These are phyloP conservation scores for Clonostachys chloroleuca DNA, from an alignment of 2,329 filamentous ascomycete genomes.

Conservation along the genomic window DNA sequence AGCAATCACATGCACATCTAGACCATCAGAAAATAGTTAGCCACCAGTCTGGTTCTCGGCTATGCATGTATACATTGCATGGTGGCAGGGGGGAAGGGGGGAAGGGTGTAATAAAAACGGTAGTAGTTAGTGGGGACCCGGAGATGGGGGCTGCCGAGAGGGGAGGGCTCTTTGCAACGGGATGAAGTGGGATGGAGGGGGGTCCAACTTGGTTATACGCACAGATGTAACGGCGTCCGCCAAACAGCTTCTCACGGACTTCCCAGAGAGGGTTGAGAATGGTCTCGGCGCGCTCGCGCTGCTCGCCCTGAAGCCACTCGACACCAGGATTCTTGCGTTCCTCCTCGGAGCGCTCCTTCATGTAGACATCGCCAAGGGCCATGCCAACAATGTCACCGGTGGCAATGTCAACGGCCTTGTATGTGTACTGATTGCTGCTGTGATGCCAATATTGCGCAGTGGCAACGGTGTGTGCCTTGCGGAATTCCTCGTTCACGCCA, in stretches of 20 bases:
- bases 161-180: constrained; percentile 1
- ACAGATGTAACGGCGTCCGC: constrained; percentile 33
- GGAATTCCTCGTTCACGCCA: constrained; percentile 26
- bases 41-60: background rate
- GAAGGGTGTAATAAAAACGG: too few species aligned
- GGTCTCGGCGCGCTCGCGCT: constrained; percentile 34
- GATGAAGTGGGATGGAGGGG: constrained; percentile 1
- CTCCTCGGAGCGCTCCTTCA: constrained; percentile 26
- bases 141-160: constrained; percentile 1
- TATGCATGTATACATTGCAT: too few species aligned
- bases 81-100: too few species aligned
- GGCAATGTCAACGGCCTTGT: constrained; percentile 39
- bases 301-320: constrained; percentile 36
- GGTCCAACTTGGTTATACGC: constrained; percentile 11
- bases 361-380: constrained; percentile 37
- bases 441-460: constrained; percentile 32
- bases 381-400: constrained; percentile 39
- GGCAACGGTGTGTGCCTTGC: constrained; percentile 33
- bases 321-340: constrained; percentile 38
- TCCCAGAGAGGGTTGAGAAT: constrained; percentile 35
- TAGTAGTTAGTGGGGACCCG: background rate
- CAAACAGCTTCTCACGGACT: constrained; percentile 32
- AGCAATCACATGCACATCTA: constrained; percentile 35
- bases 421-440: constrained; percentile 34
- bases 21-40: background rate